phyloP scores from a whole-genome alignment of 371 early-diverging fungal genomes.

The Mortierella sp. region DNA sequence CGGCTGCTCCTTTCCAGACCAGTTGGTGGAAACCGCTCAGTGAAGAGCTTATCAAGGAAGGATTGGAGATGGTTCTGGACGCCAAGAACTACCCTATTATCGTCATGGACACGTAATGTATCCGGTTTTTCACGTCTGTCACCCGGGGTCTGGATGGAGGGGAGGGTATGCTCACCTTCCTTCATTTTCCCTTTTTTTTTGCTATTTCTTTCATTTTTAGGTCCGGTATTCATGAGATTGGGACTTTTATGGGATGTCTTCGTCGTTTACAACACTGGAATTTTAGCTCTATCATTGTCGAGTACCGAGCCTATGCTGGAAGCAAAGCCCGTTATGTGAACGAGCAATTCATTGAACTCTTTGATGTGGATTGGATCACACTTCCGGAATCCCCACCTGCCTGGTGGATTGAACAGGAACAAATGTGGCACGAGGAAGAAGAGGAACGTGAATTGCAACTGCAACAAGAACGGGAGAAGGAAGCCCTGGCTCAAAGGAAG shows the following conservation, averaged over 20 bases:
- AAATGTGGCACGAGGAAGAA: constrained; percentile 57
- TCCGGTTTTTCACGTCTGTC: neutral
- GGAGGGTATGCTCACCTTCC: no score
- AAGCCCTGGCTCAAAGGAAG: no score
- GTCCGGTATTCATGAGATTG: constrained; percentile 83
- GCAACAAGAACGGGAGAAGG: constrained; percentile 8
- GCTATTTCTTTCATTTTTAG: constrained; percentile 52
- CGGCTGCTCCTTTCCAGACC: constrained; percentile 48
- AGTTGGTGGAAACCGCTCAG: constrained; percentile 88
- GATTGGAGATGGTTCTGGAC: constrained; percentile 85
- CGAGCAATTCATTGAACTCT: constrained; percentile 95
- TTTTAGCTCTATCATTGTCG: constrained; percentile 94
- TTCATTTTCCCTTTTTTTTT: neutral
- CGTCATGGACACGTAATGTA: constrained; percentile 87
- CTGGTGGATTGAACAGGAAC: constrained; percentile 82
- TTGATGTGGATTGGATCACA: constrained; percentile 91
- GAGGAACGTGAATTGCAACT: constrained; percentile 31
- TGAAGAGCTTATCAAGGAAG: constrained; percentile 95
- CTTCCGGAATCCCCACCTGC: constrained; percentile 79
- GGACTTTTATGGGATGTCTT: constrained; percentile 91
- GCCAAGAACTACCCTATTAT: constrained; percentile 83
- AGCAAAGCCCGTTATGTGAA: constrained; percentile 86
- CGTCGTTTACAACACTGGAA: constrained; percentile 95
- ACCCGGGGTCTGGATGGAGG: neutral
- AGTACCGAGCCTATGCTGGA: constrained; percentile 92